Percentiles rank a stretch among this genome's conserved stretches.
Evolutionary conservation across 2,329 filamentous ascomycete species (phyloP).

Genomic region (Coniochaeta sp.): DNA sequence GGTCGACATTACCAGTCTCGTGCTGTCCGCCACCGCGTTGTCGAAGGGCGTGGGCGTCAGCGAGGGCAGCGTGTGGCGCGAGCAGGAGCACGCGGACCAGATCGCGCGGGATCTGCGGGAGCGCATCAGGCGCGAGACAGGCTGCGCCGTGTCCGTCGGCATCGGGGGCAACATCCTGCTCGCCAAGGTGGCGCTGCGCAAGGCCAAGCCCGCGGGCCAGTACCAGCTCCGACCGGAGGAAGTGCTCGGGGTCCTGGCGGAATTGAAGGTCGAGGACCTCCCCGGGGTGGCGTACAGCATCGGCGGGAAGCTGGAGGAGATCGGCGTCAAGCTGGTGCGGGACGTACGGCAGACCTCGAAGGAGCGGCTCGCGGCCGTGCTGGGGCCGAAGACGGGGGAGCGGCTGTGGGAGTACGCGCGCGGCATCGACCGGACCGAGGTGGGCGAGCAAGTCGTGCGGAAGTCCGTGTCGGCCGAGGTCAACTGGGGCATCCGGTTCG

Average conservation of each 20-base stretch:
- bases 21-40: constrained; percentile 55
- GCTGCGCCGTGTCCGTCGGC: constrained; percentile 84
- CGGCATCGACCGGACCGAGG: constrained; percentile 78
- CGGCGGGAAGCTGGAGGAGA: constrained; percentile 77
- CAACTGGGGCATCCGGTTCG: constrained; percentile 95
- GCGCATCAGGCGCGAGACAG: constrained; percentile 66
- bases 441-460: constrained; percentile 75
- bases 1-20: constrained; percentile 69
- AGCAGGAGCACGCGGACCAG: constrained; percentile 71
- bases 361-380: constrained; percentile 62
- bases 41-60: constrained; percentile 58
- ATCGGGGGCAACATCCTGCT: constrained; percentile 87
- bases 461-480: constrained; percentile 97
- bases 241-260: constrained; percentile 67
- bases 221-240: constrained; percentile 80
- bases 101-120: constrained; percentile 62
- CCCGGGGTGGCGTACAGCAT: constrained; percentile 93
- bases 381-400: constrained; percentile 89
- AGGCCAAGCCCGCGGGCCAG: constrained; percentile 91
- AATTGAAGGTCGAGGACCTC: constrained; percentile 70
- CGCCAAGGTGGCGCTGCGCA: constrained; percentile 83
- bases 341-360: constrained; percentile 73
- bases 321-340: constrained; percentile 74
- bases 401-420: constrained; percentile 86
- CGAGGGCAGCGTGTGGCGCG: constrained; percentile 65